These are phyloP conservation scores for Diaporthe ilicicola DNA, from an alignment of 2,329 filamentous ascomycete genomes.

Conservation along the genomic window DNA sequence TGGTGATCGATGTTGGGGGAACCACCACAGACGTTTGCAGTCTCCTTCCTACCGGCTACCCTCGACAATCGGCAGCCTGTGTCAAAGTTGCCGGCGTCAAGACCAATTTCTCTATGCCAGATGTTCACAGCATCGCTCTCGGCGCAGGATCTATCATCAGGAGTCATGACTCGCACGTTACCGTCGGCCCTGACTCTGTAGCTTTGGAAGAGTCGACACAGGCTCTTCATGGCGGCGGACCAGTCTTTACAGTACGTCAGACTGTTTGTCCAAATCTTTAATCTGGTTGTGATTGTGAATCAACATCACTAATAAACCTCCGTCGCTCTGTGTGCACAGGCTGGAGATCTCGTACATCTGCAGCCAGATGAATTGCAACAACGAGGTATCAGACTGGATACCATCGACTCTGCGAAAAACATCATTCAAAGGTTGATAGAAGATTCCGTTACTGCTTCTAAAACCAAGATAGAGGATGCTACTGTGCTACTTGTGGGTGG, in stretches of 20 bases:
- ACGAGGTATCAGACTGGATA: background rate
- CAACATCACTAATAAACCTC: background rate
- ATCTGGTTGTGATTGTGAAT: no score
- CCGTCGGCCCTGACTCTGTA: background rate
- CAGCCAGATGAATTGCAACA: background rate
- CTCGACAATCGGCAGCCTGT: conserved; percentile 1
- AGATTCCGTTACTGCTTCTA: background rate
- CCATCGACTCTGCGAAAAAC: background rate
- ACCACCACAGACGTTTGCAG: conserved; percentile 5
- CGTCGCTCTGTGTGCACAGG: background rate
- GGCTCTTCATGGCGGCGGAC: background rate
- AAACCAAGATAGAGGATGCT: conserved; percentile 1
- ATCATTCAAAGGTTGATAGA: background rate
- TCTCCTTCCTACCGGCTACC: background rate
- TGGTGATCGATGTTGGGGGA: background rate
- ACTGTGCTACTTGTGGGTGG: background rate
- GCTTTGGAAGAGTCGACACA: conserved; percentile 4
- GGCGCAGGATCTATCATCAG: background rate
- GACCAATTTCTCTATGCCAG: conserved; percentile 9
- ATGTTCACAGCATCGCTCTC: conserved; percentile 6
- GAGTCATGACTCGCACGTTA: background rate
- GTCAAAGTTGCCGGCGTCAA: conserved; percentile 2
- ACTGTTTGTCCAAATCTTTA: no score
- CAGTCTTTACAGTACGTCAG: background rate
- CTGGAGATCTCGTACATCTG: background rate